These are phyloP conservation scores for Aspergillus sclerotiicarbonarius DNA, from an alignment of 495 filamentous ascomycete genomes.

Conservation along the genomic window DNA sequence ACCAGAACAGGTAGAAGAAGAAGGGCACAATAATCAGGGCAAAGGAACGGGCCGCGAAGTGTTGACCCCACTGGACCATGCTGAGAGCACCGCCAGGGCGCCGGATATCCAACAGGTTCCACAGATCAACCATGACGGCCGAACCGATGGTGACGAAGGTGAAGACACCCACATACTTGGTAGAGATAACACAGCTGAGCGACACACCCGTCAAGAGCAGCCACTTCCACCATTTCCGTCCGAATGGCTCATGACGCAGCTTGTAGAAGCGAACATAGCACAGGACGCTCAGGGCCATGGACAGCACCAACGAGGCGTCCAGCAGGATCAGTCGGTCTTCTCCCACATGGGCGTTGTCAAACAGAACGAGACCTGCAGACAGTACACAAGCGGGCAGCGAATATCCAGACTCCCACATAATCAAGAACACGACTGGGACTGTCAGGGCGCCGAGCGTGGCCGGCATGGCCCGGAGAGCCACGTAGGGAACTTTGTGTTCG, in stretches of 20 bases:
- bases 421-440: conserved; percentile 89
- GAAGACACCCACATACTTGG: conserved; percentile 96
- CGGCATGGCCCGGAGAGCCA: conserved; percentile 91
- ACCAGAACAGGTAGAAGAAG: conserved; percentile 99
- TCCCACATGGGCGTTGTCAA: conserved; percentile 98
- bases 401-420: conserved; percentile 99
- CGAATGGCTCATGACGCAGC: conserved; percentile 82
- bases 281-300: conserved; percentile 91
- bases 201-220: conserved; percentile 89
- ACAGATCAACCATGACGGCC: conserved; percentile 89
- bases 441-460: conserved; percentile 89
- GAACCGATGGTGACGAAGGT: conserved; percentile 96
- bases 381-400: conserved; percentile 88
- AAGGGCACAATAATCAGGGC: conserved; percentile 88
- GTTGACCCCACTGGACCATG: conserved; percentile 78
- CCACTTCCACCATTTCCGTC: conserved; percentile 99
- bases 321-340: conserved; percentile 95
- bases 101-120: conserved; percentile 89
- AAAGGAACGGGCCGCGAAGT: conserved; percentile 80
- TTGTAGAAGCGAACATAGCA: conserved; percentile 98
- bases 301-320: conserved; percentile 89
- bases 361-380: conserved; percentile 81
- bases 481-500: conserved; percentile 92
- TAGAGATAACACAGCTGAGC: conserved; percentile 95
- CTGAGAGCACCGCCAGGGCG: conserved; percentile 72